Evolutionary conservation across 2,329 filamentous ascomycete genomes (phyloP), one percentile per base, ranked within the genome.

Genomic region (Macroventuria anomochaeta): DNA sequence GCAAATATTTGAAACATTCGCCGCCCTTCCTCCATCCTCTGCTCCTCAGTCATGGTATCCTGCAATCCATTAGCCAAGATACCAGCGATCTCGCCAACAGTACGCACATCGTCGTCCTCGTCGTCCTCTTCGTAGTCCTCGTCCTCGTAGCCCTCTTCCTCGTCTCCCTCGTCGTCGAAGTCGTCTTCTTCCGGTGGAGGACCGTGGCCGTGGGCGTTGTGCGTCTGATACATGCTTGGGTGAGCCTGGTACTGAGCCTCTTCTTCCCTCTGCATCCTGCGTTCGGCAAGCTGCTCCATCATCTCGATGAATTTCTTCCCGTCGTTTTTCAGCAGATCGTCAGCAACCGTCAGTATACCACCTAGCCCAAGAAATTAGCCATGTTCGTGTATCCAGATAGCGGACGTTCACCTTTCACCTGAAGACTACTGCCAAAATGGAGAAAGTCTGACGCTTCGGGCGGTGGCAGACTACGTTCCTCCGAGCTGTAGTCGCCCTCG

Each of bases 1-100:
- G 95, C 95, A 76, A 99, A 99, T 74, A 99, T 97, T 75, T 99
- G 95, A 73, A 99, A 99, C 95, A 99, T 99, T 64, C 93, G 85
- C 51, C 95, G 87, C 57, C 95, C 95, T 80, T 99, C 95, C 75
- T 97, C 93, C 95, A 99, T 97, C 57, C 95, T 90, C 80, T 97
- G 93, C 78, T 96, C 91, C 80, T 97, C 93, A 44, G 92, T 97
- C 91, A 97, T 95, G 61, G 89, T 87, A 73, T 96, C 93, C 93
- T 97, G 77, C 56, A 70, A 75, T 43, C 56, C 47, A 59, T 66
- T 69, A 71, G 68, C 57, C 58, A 47, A 48, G 46, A 53, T 55
- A 48, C n/a, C 40, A n/a, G 43, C 42, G 53, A 46, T 49, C 43
- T 47, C 37, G 39, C 42, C 43, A 43, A 36, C 17, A 26, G 55